Evolutionary conservation across 2,329 filamentous ascomycete species (phyloP).

Genomic region (Lecanicillium sp.): DNA sequence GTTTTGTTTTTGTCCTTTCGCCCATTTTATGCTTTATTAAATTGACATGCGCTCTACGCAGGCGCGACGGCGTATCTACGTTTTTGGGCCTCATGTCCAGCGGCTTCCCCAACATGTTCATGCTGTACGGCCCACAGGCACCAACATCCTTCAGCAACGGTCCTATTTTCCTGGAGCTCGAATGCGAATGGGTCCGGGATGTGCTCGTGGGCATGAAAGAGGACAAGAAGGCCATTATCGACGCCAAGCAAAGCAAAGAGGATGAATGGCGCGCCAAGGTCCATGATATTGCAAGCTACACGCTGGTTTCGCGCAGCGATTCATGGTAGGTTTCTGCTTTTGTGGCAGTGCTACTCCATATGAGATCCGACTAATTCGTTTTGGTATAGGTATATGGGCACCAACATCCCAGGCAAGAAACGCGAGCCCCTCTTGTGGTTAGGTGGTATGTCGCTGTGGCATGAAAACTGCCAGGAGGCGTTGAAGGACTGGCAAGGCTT

Average conservation of each 20-base stretch:
- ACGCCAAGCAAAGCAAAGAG: slow-evolving; percentile 1
- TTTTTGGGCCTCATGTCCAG: slow-evolving; percentile 15
- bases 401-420: slow-evolving; percentile 4
- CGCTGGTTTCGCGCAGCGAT: neutral
- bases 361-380: too few species aligned
- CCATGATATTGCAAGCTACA: neutral
- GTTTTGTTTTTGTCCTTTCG: slow-evolving; percentile 16
- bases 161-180: slow-evolving; percentile 10
- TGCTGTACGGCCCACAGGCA: slow-evolving; percentile 12
- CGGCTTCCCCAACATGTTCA: slow-evolving; percentile 13
- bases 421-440: slow-evolving; percentile 1
- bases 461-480: too few species aligned
- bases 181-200: slow-evolving; percentile 6
- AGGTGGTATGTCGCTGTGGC: neutral
- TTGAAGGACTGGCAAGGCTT: neutral
- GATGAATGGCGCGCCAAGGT: neutral
- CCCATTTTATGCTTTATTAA: slow-evolving; percentile 18
- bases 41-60: slow-evolving; percentile 18
- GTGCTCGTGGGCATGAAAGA: neutral
- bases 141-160: slow-evolving; percentile 11
- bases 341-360: too few species aligned
- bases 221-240: neutral
- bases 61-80: slow-evolving; percentile 18
- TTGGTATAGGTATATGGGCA: slow-evolving; percentile 6
- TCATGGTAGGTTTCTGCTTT: neutral